Conservation (phyloP, 352 stramenopile species). For the Albugo candida region DNA sequence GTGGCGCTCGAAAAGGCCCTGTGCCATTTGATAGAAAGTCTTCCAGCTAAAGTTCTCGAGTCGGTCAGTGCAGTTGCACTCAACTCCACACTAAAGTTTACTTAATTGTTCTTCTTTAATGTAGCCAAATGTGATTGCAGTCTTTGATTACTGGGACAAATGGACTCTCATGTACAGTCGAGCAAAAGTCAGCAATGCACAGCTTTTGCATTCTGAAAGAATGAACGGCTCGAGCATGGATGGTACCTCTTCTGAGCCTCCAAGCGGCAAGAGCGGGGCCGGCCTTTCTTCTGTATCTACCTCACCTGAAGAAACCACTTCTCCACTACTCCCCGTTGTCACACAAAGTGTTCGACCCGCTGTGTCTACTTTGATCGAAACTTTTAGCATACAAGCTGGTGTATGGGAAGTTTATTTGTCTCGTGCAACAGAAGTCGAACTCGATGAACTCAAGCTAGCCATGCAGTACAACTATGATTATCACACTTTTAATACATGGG, state of each 20-base stretch:
- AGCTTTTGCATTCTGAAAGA: neutral
- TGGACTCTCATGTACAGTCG: conserved; percentile 35
- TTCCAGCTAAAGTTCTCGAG: conserved; percentile 35
- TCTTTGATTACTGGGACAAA: conserved; percentile 71
- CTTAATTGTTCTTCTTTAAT: neutral
- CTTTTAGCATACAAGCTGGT: conserved; percentile 41
- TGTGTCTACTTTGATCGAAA: conserved; percentile 1
- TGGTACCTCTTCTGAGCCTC: no score
- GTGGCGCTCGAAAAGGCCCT: conserved; percentile 44
- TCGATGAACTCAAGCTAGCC: conserved; percentile 45
- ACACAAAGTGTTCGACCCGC: no score
- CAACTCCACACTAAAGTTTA: neutral
- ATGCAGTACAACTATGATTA: conserved; percentile 58
- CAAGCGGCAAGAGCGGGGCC: no score
- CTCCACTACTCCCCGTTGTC: no score
- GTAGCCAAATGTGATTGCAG: conserved; percentile 44
- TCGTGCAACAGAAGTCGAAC: conserved; percentile 35
- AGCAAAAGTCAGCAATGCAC: no score
- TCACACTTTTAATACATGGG: conserved; percentile 55
- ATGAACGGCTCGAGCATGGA: conserved; percentile 5
- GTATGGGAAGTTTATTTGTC: conserved; percentile 67
- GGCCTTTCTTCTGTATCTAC: conserved; percentile 34
- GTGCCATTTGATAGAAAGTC: conserved; percentile 31
- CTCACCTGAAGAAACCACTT: conserved; percentile 13
- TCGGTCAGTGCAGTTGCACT: conserved; percentile 24